Conservation (phyloP, 2,329 filamentous ascomycete genomes). For the Beauveria bassiana region DNA sequence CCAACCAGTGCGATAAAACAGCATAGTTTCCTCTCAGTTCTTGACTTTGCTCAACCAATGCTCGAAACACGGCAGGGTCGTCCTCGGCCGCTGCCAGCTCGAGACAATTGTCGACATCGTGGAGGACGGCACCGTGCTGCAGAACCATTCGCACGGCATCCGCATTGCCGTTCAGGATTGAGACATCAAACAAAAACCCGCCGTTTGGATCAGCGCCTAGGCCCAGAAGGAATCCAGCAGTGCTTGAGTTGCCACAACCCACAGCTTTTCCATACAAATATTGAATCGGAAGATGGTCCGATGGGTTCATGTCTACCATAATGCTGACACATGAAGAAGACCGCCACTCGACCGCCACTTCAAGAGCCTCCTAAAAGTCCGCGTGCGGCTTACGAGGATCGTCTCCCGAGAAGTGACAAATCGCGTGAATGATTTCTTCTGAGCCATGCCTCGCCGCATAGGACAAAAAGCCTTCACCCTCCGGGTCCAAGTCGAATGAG, state of each 20-base stretch:
- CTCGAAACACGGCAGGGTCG: background rate
- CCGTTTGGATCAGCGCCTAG: background rate
- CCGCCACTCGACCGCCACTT: no score
- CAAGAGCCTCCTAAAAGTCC: no score
- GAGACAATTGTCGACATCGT: background rate
- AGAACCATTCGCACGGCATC: background rate
- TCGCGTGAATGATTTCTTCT: no score
- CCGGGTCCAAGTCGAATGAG: no score
- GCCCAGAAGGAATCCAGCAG: background rate
- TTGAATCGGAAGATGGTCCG: background rate
- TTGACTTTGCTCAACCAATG: background rate
- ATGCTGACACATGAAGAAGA: no score
- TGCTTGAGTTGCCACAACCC: background rate
- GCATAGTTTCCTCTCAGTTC: background rate
- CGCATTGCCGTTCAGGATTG: background rate
- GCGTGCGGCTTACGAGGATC: no score
- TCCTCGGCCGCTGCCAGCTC: background rate
- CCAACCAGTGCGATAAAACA: background rate
- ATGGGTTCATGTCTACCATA: background rate
- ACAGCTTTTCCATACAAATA: background rate
- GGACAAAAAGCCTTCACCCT: no score
- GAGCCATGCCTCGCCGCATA: no score
- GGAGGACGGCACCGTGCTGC: background rate
- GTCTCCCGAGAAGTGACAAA: no score
- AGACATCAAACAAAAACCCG: background rate